Evolutionary conservation across 257 asterid species (phyloP).

Genomic region (Lavandula angustifolia): DNA sequence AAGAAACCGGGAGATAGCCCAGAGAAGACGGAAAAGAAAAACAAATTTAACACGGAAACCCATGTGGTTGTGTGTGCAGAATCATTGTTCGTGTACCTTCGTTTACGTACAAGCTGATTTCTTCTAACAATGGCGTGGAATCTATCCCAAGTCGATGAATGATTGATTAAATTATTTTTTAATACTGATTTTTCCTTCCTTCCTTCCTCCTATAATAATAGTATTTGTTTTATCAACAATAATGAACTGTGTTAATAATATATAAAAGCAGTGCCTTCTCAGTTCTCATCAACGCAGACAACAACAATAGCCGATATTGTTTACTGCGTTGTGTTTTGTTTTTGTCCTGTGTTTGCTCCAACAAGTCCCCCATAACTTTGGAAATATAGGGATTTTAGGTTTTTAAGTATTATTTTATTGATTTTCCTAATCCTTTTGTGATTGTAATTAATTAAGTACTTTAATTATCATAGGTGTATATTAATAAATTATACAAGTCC

Average conservation of each 20-base stretch:
- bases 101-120: slow-evolving; percentile 23
- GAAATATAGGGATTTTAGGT: not conserved
- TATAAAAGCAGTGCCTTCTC: slow-evolving; percentile 26
- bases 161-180: slow-evolving; percentile 33
- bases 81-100: slow-evolving; percentile 24
- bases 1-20: slow-evolving; percentile 15
- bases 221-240: not conserved
- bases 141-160: slow-evolving; percentile 28
- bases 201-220: not conserved
- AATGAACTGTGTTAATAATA: not conserved
- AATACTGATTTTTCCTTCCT: slow-evolving; percentile 9
- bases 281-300: slow-evolving; percentile 29
- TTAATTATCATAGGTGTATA: slow-evolving; percentile 4
- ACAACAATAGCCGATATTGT: slow-evolving; percentile 17
- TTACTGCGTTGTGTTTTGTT: slow-evolving; percentile 19
- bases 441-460: slow-evolving; percentile 6
- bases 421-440: not conserved
- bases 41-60: slow-evolving; percentile 36
- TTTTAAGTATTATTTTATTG: not conserved
- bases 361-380: not conserved
- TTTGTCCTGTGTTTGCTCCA: slow-evolving; percentile 20
- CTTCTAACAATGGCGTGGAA: slow-evolving; percentile 42
- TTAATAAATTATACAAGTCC: not conserved
- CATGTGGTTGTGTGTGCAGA: slow-evolving; percentile 22
- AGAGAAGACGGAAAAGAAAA: slow-evolving; percentile 28